Conservation (phyloP, 2,329 filamentous ascomycete genomes). For the Colletotrichum agaves region DNA sequence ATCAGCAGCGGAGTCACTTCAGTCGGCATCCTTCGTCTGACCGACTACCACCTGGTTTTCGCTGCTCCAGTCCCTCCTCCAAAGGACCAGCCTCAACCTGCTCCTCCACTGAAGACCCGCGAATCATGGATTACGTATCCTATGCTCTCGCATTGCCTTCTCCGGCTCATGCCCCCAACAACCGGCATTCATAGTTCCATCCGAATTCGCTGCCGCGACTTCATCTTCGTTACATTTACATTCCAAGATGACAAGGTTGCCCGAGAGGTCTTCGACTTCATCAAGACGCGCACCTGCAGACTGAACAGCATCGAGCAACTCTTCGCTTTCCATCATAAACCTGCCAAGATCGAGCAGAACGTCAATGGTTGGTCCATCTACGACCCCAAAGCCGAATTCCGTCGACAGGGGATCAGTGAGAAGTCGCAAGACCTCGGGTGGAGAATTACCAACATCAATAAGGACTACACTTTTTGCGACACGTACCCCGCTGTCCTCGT, state of each 20-base stretch:
- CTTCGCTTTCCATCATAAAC: conserved; percentile 88
- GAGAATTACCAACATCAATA: conserved; percentile 91
- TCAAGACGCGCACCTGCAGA: conserved; percentile 83
- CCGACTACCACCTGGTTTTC: conserved; percentile 71
- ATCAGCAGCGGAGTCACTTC: conserved; percentile 68
- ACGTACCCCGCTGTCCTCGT: conserved; percentile 90
- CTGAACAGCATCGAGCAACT: conserved; percentile 87
- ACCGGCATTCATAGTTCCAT: conserved; percentile 83
- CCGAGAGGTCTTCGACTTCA: conserved; percentile 87
- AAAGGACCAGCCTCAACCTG: conserved; percentile 35
- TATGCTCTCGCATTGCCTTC: conserved; percentile 84
- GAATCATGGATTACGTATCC: conserved; percentile 96
- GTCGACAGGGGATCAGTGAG: conserved; percentile 85
- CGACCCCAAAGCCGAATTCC: conserved; percentile 86
- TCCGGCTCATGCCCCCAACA: conserved; percentile 76
- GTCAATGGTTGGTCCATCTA: conserved; percentile 88
- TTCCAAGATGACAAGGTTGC: conserved; percentile 80
- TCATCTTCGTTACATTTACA: conserved; percentile 92
- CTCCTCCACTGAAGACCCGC: conserved; percentile 51
- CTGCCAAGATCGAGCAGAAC: conserved; percentile 76
- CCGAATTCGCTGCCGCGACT: conserved; percentile 90
- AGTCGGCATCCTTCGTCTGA: conserved; percentile 68
- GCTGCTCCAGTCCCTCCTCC: conserved; percentile 53
- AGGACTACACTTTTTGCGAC: conserved; percentile 88
- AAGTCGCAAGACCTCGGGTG: conserved; percentile 84